Percentiles rank a stretch among this genome's conserved stretches.
phyloP scores from a whole-genome alignment of 225 moss, liverwort and hornwort species.

The Anthoceros angustus region DNA sequence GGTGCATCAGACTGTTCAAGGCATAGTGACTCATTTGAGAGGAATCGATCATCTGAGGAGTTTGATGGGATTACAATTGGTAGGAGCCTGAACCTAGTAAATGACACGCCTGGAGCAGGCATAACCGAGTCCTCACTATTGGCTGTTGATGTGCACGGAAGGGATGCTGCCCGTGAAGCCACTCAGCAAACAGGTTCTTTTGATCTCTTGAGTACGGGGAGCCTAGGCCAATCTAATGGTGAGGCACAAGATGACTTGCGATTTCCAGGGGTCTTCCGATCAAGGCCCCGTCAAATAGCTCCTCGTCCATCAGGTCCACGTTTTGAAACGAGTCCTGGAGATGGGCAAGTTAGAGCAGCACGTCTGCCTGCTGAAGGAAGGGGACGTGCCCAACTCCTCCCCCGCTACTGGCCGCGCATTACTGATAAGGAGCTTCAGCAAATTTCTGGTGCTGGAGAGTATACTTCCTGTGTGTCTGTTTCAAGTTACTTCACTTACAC shows the following conservation, averaged over 20 bases:
- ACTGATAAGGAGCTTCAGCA: constrained; percentile 96
- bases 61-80: background rate
- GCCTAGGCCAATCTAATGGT: background rate
- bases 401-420: constrained; percentile 96
- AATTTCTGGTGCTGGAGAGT: constrained; percentile 95
- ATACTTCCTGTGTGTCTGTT: constrained; percentile 30
- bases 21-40: background rate
- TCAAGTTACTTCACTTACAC: background rate
- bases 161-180: constrained; percentile 1
- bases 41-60: background rate
- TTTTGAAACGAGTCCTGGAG: background rate
- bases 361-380: constrained; percentile 97
- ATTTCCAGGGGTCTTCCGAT: background rate
- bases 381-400: constrained; percentile 88
- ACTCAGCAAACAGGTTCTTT: background rate
- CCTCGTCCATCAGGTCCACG: constrained; percentile 1
- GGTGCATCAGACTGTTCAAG: background rate
- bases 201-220: background rate
- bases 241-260: background rate
- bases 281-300: constrained; percentile 1
- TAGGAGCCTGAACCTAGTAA: background rate
- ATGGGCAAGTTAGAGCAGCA: constrained; percentile 17
- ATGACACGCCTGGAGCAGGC: background rate
- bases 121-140: background rate
- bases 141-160: background rate